Base-by-base conservation (phyloP, 2,329 filamentous ascomycete genomes). In the Coniochaeta pulveracea region DNA sequence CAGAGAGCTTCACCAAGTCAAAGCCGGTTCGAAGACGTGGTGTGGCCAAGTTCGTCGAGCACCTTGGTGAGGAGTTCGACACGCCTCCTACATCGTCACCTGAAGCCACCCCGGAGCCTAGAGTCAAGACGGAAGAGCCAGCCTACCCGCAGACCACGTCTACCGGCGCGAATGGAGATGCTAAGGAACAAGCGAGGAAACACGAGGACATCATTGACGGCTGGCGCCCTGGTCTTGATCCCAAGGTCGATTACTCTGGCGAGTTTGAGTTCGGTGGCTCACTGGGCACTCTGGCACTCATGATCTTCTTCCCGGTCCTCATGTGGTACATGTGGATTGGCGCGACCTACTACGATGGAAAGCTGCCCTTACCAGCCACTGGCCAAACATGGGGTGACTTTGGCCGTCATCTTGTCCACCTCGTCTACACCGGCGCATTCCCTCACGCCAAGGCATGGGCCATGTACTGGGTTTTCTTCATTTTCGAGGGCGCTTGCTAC, bases 321-420 rank as follows among this genome's bases (percentile, higher is more conserved):
- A 96, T 96, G 89, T 95, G 85, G 72, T 96, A 95, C 63, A 94
- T 98, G 88, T 96, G 88, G 88, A 79, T 93, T 56, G 91, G 91
- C 33, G 83, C 89, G 21, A 88, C 80, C 32, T 94, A 89, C 62
- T 98, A 95, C 61, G 66, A 85, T 52, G 89, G 89, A 46, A 77
- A 82, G 42, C 66, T 93, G 33, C 91, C 91, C 11, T 60, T 63
- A 26, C 82, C 76, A 2, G 60, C 61, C 3, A 54, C 72, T 26
- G 81, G 72, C 26, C 70, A 93, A 64, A 77, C 67, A 45, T 73
- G 74, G 52, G 44, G 50, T 10, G 77, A 89, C 12, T 96, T 95
- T 53, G 66, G 72, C 35, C 58, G 65, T 37, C 78, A 93, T 43
- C 58, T 96, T 54, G 69, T 61, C 43, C 51, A 77, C 40, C 64